Conservation (phyloP, 2,329 filamentous ascomycete genomes). For the Fusarium sp. region DNA sequence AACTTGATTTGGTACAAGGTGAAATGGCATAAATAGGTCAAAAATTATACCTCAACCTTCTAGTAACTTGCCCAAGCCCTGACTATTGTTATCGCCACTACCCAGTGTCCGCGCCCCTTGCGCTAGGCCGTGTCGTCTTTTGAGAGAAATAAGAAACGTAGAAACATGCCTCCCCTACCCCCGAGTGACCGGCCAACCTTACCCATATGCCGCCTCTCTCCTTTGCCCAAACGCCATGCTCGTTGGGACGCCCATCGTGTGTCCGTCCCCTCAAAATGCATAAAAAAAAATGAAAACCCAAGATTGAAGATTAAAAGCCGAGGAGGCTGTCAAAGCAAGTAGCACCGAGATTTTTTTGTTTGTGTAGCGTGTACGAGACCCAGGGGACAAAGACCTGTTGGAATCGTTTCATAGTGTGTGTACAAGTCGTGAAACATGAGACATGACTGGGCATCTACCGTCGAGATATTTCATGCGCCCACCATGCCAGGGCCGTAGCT, state of each 20-base stretch:
- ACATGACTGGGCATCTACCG: constrained; percentile 10
- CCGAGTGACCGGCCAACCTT: constrained; percentile 19
- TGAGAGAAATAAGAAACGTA: constrained; percentile 14
- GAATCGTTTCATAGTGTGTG: constrained; percentile 44
- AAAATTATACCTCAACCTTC: not conserved
- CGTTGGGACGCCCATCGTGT: constrained; percentile 33
- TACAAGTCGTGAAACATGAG: constrained; percentile 37
- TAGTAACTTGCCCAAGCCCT: not conserved
- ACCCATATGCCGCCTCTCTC: constrained; percentile 30
- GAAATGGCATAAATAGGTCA: not conserved
- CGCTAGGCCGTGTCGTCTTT: constrained; percentile 31
- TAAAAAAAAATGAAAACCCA: constrained; percentile 21
- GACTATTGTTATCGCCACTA: not conserved
- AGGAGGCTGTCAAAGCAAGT: constrained; percentile 27
- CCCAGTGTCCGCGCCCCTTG: not conserved
- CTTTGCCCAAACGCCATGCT: constrained; percentile 47
- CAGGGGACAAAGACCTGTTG: constrained; percentile 24
- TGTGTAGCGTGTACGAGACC: constrained; percentile 11
- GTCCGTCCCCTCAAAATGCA: constrained; percentile 38
- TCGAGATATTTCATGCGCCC: constrained; percentile 54
- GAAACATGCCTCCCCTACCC: constrained; percentile 17
- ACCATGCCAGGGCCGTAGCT: constrained; percentile 68
- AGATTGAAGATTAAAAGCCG: constrained; percentile 29
- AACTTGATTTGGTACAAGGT: not conserved
- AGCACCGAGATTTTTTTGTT: constrained; percentile 30